Base-by-base conservation (phyloP, 495 filamentous ascomycete genomes). In the Aspergillus egyptiacus region DNA sequence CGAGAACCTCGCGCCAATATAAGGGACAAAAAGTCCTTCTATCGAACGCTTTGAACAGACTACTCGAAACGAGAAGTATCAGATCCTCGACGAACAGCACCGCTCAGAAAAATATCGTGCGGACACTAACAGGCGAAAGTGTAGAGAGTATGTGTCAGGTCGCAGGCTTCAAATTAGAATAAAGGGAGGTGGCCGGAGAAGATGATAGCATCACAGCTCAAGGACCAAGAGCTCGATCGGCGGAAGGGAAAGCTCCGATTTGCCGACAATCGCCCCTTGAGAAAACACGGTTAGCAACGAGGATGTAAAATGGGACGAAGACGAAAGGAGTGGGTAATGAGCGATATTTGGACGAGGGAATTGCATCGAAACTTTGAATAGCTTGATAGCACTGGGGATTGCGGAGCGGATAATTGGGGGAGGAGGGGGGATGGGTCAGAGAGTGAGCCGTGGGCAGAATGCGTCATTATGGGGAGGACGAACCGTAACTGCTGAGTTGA, bases 401-500 rank as follows among this genome's bases (percentile, higher is more conserved):
- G 41, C 28, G 41, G 28, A 44, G 41, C 14, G 17, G 41, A 22
- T 33, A 28, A 15, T 4, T 5, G 48, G 45, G 45, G 47, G 36
- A 48, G 46, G 25, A 51, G 45, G n/a, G n/a, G n/a, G n/a, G n/a
- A n/a, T 13, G 14, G 36, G 27, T 24, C 25, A 46, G 52, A 55
- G n/a, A n/a, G n/a, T 31, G 51, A 30, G 44, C 18, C 34, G 43
- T 38, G 28, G 42, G 49, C 56, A 54, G 49, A 51, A 71, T 71
- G 68, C 68, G 68, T 71, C 68, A 71, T 71, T 59, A 65, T 64
- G 60, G 24, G 60, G 60, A 60, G 45, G 46, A 45, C 46, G 31
- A n/a, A n/a, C n/a, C n/a, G n/a, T n/a, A n/a, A n/a, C n/a, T n/a
- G 49, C 23, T 17, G 17, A 48, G 36, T 18, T 23, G 23, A 25